Evolutionary conservation across 2,329 filamentous ascomycete species (phyloP).

Genomic region (Ophidiomyces ophidiicola): DNA sequence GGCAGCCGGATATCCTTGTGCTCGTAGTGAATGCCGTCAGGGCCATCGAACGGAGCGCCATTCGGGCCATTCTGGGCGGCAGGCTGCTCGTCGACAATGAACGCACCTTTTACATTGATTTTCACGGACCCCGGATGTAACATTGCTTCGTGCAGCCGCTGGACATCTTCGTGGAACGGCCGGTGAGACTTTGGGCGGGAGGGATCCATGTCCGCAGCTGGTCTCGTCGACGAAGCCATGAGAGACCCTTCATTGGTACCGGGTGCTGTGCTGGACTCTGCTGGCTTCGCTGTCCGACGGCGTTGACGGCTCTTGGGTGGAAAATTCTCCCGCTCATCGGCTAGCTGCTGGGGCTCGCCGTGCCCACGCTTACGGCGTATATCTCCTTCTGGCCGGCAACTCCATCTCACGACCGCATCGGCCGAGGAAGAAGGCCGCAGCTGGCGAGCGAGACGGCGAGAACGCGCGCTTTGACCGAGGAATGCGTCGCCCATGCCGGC

Average conservation of each 20-base stretch:
- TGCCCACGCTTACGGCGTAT: constrained; percentile 37
- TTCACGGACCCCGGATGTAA: constrained; percentile 57
- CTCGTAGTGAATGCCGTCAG: constrained; percentile 53
- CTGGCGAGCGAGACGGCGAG: constrained; percentile 11
- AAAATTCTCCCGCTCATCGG: too few relatives aligned
- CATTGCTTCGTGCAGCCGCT: constrained; percentile 37
- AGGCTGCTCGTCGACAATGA: constrained; percentile 77
- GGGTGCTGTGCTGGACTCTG: background rate
- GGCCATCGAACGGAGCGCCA: constrained; percentile 38
- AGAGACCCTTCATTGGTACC: constrained; percentile 9
- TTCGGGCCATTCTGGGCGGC: constrained; percentile 34
- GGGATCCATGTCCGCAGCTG: constrained; percentile 16
- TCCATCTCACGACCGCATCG: too few relatives aligned
- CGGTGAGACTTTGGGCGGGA: constrained; percentile 16
- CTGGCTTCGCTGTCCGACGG: background rate
- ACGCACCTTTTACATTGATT: constrained; percentile 94
- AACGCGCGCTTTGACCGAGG: constrained; percentile 4
- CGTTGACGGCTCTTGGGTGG: constrained; percentile 5
- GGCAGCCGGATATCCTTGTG: constrained; percentile 91
- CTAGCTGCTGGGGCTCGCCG: constrained; percentile 19
- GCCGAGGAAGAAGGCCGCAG: too few relatives aligned
- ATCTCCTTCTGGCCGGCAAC: constrained; percentile 33
- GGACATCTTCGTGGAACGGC: constrained; percentile 19
- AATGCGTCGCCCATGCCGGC: too few relatives aligned
- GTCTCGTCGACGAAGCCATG: constrained; percentile 26